Conservation (phyloP, 306 rosid species). For the Begonia masoniana region DNA sequence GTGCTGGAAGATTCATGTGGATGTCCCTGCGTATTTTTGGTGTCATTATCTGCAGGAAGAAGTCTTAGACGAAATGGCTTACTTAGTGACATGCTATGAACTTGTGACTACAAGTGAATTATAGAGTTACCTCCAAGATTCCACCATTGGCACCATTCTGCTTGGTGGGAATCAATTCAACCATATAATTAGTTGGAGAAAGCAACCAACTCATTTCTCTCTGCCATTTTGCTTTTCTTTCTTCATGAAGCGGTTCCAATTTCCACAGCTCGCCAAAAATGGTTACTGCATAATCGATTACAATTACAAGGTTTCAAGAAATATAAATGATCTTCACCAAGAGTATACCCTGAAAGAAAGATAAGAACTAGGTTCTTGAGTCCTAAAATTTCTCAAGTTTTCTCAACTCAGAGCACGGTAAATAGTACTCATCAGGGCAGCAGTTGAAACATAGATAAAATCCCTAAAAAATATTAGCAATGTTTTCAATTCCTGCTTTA, state of each 20-base stretch:
- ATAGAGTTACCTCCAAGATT: slow-evolving; percentile 54
- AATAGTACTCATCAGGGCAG: too few relatives aligned
- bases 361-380: too few relatives aligned
- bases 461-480: too few relatives aligned
- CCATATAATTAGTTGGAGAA: slow-evolving; percentile 88
- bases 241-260: slow-evolving; percentile 79
- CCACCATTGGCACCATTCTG: slow-evolving; percentile 75
- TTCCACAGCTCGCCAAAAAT: slow-evolving; percentile 95
- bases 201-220: slow-evolving; percentile 87
- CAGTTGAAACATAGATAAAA: too few relatives aligned
- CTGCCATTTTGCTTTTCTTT: slow-evolving; percentile 65
- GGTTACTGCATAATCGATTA: slow-evolving; percentile 33
- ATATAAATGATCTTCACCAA: too few relatives aligned
- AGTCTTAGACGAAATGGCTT: too few relatives aligned
- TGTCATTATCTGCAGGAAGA: slow-evolving; percentile 63
- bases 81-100: too few relatives aligned
- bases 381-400: too few relatives aligned
- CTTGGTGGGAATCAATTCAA: slow-evolving; percentile 90
- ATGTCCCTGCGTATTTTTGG: slow-evolving; percentile 85
- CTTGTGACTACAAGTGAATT: slow-evolving; percentile 6
- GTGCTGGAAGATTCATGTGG: slow-evolving; percentile 92
- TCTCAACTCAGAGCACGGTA: too few relatives aligned
- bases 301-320: too few relatives aligned
- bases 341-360: too few relatives aligned
- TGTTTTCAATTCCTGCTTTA: too few relatives aligned